Evolutionary conservation across 75 land plant species (phyloP).

Genomic region (Cryptomeria japonica): DNA sequence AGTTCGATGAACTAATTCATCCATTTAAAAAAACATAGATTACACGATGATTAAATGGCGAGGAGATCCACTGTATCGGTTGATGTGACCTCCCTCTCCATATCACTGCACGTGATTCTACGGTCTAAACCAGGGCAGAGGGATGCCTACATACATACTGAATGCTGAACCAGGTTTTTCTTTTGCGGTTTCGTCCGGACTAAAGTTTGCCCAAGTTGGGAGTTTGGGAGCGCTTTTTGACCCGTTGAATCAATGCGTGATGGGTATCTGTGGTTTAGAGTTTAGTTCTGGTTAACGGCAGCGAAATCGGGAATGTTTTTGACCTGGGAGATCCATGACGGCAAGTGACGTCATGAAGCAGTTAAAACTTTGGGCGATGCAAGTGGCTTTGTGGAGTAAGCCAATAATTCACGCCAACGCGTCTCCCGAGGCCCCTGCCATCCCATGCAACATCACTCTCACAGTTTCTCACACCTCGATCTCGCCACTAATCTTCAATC

Average conservation of each 20-base stretch:
- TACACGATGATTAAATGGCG: not conserved
- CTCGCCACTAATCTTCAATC: not conserved
- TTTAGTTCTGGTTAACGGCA: not conserved
- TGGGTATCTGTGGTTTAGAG: not conserved
- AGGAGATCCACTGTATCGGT: not conserved
- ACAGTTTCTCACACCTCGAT: conserved; percentile 9
- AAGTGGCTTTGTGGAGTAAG: conserved; percentile 3
- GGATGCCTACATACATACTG: not conserved
- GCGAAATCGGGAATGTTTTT: not conserved
- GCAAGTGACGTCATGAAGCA: not conserved
- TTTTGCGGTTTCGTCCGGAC: not conserved
- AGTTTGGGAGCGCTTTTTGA: not conserved
- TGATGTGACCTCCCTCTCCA: not conserved
- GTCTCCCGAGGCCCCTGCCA: not conserved
- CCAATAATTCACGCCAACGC: conserved; percentile 5
- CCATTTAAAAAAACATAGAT: not conserved
- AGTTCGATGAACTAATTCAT: not conserved
- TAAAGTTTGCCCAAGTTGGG: not conserved
- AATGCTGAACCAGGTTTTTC: not conserved
- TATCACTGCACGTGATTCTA: conserved; percentile 5
- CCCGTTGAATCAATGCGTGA: not conserved
- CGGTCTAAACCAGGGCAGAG: not conserved
- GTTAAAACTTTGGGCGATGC: not conserved
- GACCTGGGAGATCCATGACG: not conserved
- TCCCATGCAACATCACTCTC: conserved; percentile 15